Base-by-base conservation (phyloP, 2,329 filamentous ascomycete genomes). In the Aspergillus fumigatiaffinis region DNA sequence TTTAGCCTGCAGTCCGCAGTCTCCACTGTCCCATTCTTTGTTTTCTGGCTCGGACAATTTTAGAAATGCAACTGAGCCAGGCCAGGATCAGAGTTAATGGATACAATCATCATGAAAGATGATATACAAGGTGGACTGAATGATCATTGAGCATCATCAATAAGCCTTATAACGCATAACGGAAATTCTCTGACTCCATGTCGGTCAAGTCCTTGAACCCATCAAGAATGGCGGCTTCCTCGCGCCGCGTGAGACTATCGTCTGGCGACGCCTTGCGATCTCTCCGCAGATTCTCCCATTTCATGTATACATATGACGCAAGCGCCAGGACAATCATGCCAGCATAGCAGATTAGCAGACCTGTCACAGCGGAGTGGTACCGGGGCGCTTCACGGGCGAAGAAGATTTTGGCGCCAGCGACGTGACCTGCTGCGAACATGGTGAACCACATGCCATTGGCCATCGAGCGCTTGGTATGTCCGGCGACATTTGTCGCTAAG, bases 401-500 rank as follows among this genome's bases (percentile, higher is more conserved):
- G 67, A 80, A 80, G 28, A 80, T 73, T 46, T 80, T 77, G 1
- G 79, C 77, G 0, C 79, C 80, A 0, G 74, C 75, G 32, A 81
- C 77, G 60, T 82, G 81, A 0, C 80, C 80, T 2, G 73, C 77
- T 0, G 79, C 78, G 57, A 80, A 71, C 4, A 80, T 73, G 0
- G 76, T 67, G 60, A 82, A 82, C 74, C 79, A 81, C 20, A 81
- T 57, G 0, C 80, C 80, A 26, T 80, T 79, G 0, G 80, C 77
- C 0, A 77, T 73, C 9, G 74, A 77, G 35, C 81, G 75, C 68
- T 83, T 83, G 1, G 80, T 82, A 61, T 84, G 80, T 0, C 80
- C 80, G 0, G 79, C 75, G 12, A 78, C 68, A 74, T 53, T 80
- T n/a, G 75, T 70, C 2, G 73, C 77, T 12, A 81, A 74, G 0